Evolutionary conservation across 306 rosid genomes (phyloP), one percentile per base, ranked within the genome.

Genomic region (Crataegus laevigata): DNA sequence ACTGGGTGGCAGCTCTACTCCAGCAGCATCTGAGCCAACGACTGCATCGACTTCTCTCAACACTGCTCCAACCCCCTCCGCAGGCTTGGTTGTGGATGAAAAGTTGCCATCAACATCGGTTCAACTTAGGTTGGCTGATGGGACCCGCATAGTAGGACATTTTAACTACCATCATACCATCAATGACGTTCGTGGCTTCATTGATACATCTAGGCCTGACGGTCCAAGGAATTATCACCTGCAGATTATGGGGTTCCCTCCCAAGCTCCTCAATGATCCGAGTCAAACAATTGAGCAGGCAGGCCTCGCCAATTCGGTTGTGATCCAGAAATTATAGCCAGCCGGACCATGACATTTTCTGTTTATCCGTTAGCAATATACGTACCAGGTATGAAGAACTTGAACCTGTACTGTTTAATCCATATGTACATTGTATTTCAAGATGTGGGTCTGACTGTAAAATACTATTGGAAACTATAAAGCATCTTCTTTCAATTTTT

Each of bases 201-300:
- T 94, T 34, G 87, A 92, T 32, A 86, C 90, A 7, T 90, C 96
- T 21, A 84, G 96, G 85, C 92, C 97, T 7, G 93, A 87, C 62
- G 79, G 68, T 66, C 79, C 82, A 18, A 81, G 75, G 69, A 87
- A 83, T 82, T 94, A 92, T 83, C 97, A 84, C 71, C 85, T 94
- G 85, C 99, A 90, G 82, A 24, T 90, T 67, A 92, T 91, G 97
- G 97, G 96, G 3, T 94, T 94, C 61, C 99, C 99, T 55, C 99
- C 97, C 45, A 92, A 90, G 88, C 76, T 86, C 82, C 86, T 94
- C 28, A 79, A 81, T 28, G 97, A 94, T 75, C 87, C 81, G 51
- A 69, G 85, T 43, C 91, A 84, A 82, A 90, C 96, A 26, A 92
- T 94, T 76, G 96, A 89, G 83, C 89, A 88, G 82, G 93, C 96